Percentiles rank a stretch among this genome's conserved stretches.
These are phyloP conservation scores for Entomophthora muscae DNA, from an alignment of 371 early-diverging fungal species.

Conservation along the genomic window DNA sequence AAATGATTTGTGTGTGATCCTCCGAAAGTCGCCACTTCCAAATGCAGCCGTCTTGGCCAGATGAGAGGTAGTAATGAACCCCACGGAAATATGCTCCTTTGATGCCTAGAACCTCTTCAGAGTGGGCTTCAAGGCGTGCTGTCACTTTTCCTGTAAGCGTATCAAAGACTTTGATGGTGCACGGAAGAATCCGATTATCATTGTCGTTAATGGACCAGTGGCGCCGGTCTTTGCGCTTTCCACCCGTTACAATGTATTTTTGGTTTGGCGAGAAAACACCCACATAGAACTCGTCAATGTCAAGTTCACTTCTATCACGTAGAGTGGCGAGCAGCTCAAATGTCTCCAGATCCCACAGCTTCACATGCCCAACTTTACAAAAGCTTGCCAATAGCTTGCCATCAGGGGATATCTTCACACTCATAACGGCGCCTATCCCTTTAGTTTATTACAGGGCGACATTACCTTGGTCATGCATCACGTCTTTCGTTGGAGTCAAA, in stretches of 20 bases:
- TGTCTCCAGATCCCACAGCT: slow-evolving; percentile 60
- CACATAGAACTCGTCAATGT: slow-evolving; percentile 81
- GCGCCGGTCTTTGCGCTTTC: slow-evolving; percentile 68
- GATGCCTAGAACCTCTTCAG: slow-evolving; percentile 69
- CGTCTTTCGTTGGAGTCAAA: slow-evolving; percentile 28
- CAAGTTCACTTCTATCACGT: slow-evolving; percentile 47
- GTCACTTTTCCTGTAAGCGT: slow-evolving; percentile 48
- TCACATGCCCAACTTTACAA: slow-evolving; percentile 55
- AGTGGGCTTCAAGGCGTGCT: slow-evolving; percentile 50
- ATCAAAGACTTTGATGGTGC: slow-evolving; percentile 76
- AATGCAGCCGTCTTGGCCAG: slow-evolving; percentile 89
- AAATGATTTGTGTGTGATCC: slow-evolving; percentile 25
- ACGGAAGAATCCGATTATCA: slow-evolving; percentile 79
- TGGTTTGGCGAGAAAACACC: slow-evolving; percentile 48
- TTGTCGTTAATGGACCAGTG: slow-evolving; percentile 74
- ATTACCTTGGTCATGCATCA: slow-evolving; percentile 25
- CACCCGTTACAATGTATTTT: slow-evolving; percentile 36
- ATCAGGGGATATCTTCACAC: slow-evolving; percentile 63
- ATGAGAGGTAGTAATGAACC: slow-evolving; percentile 60
- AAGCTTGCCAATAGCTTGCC: slow-evolving; percentile 69
- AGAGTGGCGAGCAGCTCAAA: slow-evolving; percentile 45
- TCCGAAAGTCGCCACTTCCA: slow-evolving; percentile 63
- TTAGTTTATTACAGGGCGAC: not conserved
- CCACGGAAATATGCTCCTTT: slow-evolving; percentile 53
- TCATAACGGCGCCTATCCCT: slow-evolving; percentile 37